phyloP scores from a whole-genome alignment of 2,329 filamentous ascomycete genomes.

The Plenodomus tracheiphilus region DNA sequence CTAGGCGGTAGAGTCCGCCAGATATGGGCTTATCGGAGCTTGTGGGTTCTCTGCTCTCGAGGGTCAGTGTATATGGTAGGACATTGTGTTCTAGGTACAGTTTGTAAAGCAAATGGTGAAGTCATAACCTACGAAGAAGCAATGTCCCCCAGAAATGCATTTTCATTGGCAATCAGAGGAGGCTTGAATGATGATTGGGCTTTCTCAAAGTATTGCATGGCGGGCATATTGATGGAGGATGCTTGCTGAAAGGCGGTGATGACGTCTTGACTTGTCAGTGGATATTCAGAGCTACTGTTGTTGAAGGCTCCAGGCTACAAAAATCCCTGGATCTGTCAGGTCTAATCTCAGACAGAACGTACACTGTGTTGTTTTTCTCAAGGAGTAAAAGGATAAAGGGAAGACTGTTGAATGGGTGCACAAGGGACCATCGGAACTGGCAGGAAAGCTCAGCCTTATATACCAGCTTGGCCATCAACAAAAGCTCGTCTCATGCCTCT shows the following conservation, averaged over 20 bases:
- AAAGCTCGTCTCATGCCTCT: background rate
- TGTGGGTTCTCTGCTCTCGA: slow-evolving; percentile 52
- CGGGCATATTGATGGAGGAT: slow-evolving; percentile 8
- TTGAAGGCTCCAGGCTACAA: too few species aligned
- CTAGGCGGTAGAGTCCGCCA: slow-evolving; percentile 67
- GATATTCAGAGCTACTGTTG: background rate
- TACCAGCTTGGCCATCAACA: background rate
- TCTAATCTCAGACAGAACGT: too few species aligned
- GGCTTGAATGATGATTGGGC: slow-evolving; percentile 65
- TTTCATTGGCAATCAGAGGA: slow-evolving; percentile 68
- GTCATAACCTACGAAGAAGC: slow-evolving; percentile 52
- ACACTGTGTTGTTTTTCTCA: too few species aligned
- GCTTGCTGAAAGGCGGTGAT: background rate
- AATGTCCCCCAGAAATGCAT: slow-evolving; percentile 68
- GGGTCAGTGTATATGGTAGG: slow-evolving; percentile 1
- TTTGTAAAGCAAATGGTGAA: background rate
- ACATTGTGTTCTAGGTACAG: slow-evolving; percentile 7
- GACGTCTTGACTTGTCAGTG: background rate
- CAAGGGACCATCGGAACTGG: background rate
- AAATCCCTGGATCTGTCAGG: too few species aligned
- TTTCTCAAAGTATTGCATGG: slow-evolving; percentile 59
- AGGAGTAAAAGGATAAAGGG: background rate
- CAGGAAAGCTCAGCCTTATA: background rate
- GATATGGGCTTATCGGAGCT: slow-evolving; percentile 64
- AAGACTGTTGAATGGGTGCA: background rate